phyloP scores from a whole-genome alignment of 2,329 filamentous ascomycete species.

The Colletotrichum sp. region DNA sequence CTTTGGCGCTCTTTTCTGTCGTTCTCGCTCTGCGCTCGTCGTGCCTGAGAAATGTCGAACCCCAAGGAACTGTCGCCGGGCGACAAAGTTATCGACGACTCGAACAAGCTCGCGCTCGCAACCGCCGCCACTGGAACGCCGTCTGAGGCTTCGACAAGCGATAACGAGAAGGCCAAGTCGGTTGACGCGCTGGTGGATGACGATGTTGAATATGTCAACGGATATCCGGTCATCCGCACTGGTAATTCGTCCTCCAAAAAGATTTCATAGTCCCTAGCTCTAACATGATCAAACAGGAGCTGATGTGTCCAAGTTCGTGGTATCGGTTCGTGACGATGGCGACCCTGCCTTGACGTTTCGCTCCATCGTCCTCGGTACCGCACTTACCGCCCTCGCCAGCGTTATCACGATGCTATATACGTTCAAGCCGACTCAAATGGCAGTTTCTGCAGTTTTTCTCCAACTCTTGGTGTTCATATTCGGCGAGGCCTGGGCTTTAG shows the following conservation, averaged over 20 bases:
- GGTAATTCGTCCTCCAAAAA: background rate
- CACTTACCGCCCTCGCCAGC: slow-evolving; percentile 22
- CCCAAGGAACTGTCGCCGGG: background rate
- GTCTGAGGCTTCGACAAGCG: background rate
- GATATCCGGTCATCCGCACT: slow-evolving; percentile 16
- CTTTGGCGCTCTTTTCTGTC: background rate
- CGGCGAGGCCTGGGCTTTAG: slow-evolving; percentile 16
- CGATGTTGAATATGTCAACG: background rate
- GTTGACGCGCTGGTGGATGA: background rate
- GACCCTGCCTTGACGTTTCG: slow-evolving; percentile 26
- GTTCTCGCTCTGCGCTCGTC: background rate
- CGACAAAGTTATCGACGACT: background rate
- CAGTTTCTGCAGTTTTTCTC: slow-evolving; percentile 22
- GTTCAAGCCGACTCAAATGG: slow-evolving; percentile 23
- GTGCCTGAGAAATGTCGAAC: background rate
- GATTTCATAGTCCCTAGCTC: rapidly evolving
- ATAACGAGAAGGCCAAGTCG: background rate
- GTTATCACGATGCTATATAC: slow-evolving; percentile 26
- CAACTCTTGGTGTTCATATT: slow-evolving; percentile 20
- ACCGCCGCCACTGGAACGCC: background rate
- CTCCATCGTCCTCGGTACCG: slow-evolving; percentile 23
- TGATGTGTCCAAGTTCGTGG: slow-evolving; percentile 25
- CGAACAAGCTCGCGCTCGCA: background rate
- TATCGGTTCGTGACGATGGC: slow-evolving; percentile 24
- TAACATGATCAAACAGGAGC: background rate